Evolutionary conservation across 331 rosid species (phyloP).

Genomic region (Cydonia oblonga): DNA sequence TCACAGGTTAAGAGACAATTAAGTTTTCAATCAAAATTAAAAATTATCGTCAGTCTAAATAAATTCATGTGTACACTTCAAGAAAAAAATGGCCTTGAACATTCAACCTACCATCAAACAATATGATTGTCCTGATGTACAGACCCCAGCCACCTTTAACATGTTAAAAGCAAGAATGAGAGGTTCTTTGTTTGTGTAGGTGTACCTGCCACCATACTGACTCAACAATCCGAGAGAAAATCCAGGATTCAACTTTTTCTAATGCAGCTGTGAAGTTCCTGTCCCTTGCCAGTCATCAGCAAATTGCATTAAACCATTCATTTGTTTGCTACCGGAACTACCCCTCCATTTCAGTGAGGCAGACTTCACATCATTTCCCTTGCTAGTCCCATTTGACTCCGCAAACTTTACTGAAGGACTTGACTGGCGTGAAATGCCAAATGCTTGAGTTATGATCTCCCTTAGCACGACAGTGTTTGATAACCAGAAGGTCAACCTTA

Average conservation of each 20-base stretch:
- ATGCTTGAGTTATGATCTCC: slow-evolving; percentile 59
- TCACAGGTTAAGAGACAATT: neutral
- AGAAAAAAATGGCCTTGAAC: neutral
- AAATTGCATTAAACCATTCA: slow-evolving; percentile 32
- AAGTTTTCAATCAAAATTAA: no score
- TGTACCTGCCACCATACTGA: slow-evolving; percentile 99
- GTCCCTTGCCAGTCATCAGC: slow-evolving; percentile 84
- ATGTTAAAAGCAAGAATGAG: no score
- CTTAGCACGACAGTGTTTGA: slow-evolving; percentile 76
- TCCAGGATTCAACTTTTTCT: slow-evolving; percentile 87
- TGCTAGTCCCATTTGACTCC: slow-evolving; percentile 36
- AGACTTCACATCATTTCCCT: slow-evolving; percentile 40
- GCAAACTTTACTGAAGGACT: slow-evolving; percentile 29
- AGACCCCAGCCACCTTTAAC: no score
- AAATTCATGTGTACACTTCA: neutral
- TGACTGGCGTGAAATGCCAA: slow-evolving; percentile 53
- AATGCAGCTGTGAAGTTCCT: slow-evolving; percentile 60
- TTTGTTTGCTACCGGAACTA: slow-evolving; percentile 33
- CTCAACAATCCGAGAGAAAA: slow-evolving; percentile 87
- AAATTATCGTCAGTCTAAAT: no score
- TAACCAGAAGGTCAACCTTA: slow-evolving; percentile 87
- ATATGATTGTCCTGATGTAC: no score
- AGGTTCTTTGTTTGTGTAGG: neutral
- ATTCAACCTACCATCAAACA: neutral
- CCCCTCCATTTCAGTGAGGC: slow-evolving; percentile 42